phyloP scores from a whole-genome alignment of 1,284 basidiomycete species.

The Fistulina hepatica region DNA sequence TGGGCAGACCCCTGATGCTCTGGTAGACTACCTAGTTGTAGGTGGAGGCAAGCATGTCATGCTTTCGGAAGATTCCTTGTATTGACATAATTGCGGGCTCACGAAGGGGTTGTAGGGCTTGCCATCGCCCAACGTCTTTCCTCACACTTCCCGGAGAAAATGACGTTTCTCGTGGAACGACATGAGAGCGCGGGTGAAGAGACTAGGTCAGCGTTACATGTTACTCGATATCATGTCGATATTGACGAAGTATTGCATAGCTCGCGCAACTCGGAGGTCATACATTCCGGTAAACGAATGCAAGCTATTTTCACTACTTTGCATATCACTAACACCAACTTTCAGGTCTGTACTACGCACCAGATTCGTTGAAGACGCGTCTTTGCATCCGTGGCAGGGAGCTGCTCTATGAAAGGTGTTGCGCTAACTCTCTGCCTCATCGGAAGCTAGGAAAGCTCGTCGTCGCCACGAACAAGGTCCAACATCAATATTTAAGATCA shows the following conservation, averaged over 20 bases:
- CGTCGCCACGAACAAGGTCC: constrained; percentile 52
- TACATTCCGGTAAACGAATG: constrained; percentile 68
- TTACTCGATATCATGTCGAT: too few relatives aligned
- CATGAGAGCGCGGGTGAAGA: constrained; percentile 36
- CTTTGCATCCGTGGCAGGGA: constrained; percentile 84
- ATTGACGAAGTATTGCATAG: constrained; percentile 36
- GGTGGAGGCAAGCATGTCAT: constrained; percentile 58
- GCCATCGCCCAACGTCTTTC: constrained; percentile 75
- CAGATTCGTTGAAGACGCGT: constrained; percentile 75
- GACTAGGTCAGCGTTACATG: constrained; percentile 8
- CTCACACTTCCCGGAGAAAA: constrained; percentile 55
- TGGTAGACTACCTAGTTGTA: constrained; percentile 86
- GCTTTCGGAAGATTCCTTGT: not conserved
- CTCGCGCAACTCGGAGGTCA: constrained; percentile 92
- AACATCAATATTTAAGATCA: constrained; percentile 58
- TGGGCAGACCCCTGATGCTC: constrained; percentile 52
- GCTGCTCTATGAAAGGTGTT: constrained; percentile 75
- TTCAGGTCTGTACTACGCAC: constrained; percentile 76
- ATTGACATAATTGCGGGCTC: not conserved
- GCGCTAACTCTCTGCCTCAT: constrained; percentile 53
- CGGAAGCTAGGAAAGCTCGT: constrained; percentile 83
- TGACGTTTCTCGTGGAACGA: constrained; percentile 82
- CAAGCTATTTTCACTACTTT: constrained; percentile 8
- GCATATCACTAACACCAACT: not conserved
- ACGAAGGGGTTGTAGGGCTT: constrained; percentile 79